phyloP scores from a whole-genome alignment of 345 rosid genomes.

The Carallia pectinifolia region DNA sequence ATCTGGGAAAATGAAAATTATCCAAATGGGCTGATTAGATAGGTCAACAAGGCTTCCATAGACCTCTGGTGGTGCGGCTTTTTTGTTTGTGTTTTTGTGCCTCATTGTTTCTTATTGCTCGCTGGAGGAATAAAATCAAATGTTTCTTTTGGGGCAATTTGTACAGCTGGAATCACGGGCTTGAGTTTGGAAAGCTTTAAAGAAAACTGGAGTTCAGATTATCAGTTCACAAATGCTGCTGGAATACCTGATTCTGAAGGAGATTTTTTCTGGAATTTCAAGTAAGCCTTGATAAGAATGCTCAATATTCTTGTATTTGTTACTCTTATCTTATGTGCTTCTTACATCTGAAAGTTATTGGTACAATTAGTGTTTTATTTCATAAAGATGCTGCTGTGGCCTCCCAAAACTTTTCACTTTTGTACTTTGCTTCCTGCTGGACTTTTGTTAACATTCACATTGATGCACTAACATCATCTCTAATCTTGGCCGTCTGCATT shows the following conservation, averaged over 20 bases:
- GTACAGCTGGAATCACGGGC: constrained; percentile 85
- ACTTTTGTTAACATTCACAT: no score
- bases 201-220: constrained; percentile 90
- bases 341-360: no score
- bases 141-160: constrained; percentile 5
- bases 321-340: neutral
- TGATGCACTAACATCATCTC: no score
- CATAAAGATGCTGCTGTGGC: no score
- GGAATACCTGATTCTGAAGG: constrained; percentile 93
- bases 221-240: constrained; percentile 82
- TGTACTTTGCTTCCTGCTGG: no score
- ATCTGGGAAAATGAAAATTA: no score
- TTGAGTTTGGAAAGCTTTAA: constrained; percentile 73
- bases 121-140: neutral
- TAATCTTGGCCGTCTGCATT: no score
- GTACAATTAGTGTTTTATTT: no score
- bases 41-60: no score
- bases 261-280: constrained; percentile 75
- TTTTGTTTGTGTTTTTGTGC: neutral
- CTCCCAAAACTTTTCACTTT: no score
- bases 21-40: no score
- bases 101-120: neutral
- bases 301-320: constrained; percentile 7
- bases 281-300: constrained; percentile 52
- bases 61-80: no score